Base-by-base conservation (phyloP, 2,329 filamentous ascomycete species). In the Alternaria brassicicola region DNA sequence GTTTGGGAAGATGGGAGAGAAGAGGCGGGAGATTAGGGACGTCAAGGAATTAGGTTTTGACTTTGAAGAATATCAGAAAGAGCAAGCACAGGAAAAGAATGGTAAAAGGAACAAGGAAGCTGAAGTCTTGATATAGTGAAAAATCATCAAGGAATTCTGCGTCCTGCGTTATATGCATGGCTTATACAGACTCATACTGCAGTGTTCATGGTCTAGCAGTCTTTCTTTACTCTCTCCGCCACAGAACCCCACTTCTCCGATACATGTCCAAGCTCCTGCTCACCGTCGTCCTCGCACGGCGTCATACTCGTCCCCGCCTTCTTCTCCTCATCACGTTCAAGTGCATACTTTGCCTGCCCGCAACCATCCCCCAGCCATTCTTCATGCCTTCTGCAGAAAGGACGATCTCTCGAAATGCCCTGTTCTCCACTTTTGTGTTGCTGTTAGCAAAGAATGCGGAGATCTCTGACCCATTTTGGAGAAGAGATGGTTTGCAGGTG, bases 1-100 rank as follows among this genome's bases (percentile, higher is more conserved):
- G 28, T 97, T 95, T 73, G 84, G 89, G 57, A 81, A 84, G 61
- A 79, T 80, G 35, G 92, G 92, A 0, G 84, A 87, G 33, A 74
- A 76, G 46, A 80, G 85, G 56, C 65, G 75, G 45, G 80, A 77
- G 6, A 88, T 92, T 9, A 88, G 78, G 71, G 87, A 82, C 3
- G 74, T 96, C 21, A 84, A 86, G 62, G 89, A 96, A 65, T 80
- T 97, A 28, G 93, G 92, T 0, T 91, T 90, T 69, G 75, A 81
- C 52, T 91, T 84, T 70, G 79, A 82, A 57, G 70, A 70, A 28
- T 49, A 49, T 9, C 21, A 28, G 31, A 49, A 9, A 49, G 47
- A 38, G n/a, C 15, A 49, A 10, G 47, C 21, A 28, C 15, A 4
- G 6, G 9, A 49, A 15, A 38, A 10, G 4, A 25, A 51, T 2